These are phyloP conservation scores for Suillus fuscotomentosus DNA, from an alignment of 768 basidiomycete genomes.

Conservation along the genomic window DNA sequence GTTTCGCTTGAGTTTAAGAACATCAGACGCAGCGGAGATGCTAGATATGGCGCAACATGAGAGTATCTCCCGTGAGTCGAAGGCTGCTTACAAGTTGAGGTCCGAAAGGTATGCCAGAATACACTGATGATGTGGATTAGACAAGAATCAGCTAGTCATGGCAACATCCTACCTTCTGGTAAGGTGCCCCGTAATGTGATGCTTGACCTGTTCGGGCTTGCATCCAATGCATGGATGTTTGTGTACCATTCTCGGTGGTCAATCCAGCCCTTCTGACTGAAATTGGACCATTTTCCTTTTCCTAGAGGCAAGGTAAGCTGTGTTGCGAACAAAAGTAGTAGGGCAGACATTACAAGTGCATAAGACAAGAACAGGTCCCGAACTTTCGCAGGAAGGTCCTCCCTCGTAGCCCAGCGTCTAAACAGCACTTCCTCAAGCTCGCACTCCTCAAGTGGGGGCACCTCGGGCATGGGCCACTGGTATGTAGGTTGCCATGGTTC, in stretches of 20 bases:
- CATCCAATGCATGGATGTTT: constrained; percentile 76
- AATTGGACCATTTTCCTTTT: constrained; percentile 67
- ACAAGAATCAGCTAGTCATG: neutral
- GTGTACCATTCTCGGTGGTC: constrained; percentile 43
- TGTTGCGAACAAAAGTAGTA: neutral
- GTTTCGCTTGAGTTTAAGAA: constrained; percentile 51
- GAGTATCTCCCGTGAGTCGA: neutral
- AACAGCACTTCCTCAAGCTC: constrained; percentile 51
- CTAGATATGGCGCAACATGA: constrained; percentile 34
- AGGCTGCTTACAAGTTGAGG: constrained; percentile 59
- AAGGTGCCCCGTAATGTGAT: constrained; percentile 64
- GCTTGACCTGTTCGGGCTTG: constrained; percentile 55
- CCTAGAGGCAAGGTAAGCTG: constrained; percentile 37
- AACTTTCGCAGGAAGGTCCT: constrained; percentile 31
- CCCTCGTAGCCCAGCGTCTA: constrained; percentile 23
- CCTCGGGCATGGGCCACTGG: constrained; percentile 69
- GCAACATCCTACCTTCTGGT: constrained; percentile 60
- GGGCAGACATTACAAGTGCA: constrained; percentile 20
- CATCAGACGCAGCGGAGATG: constrained; percentile 51
- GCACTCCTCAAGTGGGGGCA: constrained; percentile 59
- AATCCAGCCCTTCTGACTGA: constrained; percentile 55
- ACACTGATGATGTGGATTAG: constrained; percentile 44
- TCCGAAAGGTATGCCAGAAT: constrained; percentile 82
- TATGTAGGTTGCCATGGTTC: constrained; percentile 73
- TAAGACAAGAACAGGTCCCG: constrained; percentile 32